phyloP scores from a whole-genome alignment of 2,329 filamentous ascomycete genomes.

The Amauroascus niger region DNA sequence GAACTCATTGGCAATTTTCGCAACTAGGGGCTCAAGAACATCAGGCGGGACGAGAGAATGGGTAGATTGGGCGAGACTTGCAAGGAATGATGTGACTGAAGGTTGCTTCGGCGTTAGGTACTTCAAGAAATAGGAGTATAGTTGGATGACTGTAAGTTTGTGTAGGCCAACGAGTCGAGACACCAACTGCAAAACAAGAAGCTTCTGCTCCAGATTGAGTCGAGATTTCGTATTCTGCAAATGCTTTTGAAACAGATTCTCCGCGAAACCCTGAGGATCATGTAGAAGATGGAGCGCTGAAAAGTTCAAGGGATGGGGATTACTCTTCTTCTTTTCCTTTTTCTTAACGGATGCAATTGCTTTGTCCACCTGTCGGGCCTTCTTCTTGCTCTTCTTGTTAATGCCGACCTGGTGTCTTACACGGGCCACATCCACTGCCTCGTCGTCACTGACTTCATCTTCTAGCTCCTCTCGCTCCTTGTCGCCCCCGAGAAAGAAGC shows the following conservation, averaged over 20 bases:
- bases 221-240: constrained; percentile 78
- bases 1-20: constrained; percentile 97
- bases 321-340: constrained; percentile 76
- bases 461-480: constrained; percentile 90
- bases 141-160: constrained; percentile 75
- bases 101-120: constrained; percentile 80
- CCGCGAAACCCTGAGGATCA: constrained; percentile 88
- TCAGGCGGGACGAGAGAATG: constrained; percentile 89
- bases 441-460: constrained; percentile 76
- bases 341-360: constrained; percentile 74
- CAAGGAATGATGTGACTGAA: constrained; percentile 85
- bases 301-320: constrained; percentile 85
- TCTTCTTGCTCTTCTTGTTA: constrained; percentile 95
- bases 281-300: constrained; percentile 88
- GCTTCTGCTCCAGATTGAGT: constrained; percentile 76
- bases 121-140: constrained; percentile 96
- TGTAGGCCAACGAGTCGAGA: constrained; percentile 86
- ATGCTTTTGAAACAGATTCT: constrained; percentile 82
- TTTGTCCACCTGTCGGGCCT: constrained; percentile 64
- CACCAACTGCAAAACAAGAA: constrained; percentile 82
- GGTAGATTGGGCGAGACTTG: constrained; percentile 81
- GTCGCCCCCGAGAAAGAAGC: constrained; percentile 93
- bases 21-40: constrained; percentile 75
- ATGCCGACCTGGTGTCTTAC: constrained; percentile 77
- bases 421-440: constrained; percentile 64